phyloP scores from a whole-genome alignment of 306 rosid genomes.

The Cyclanthera cordifolia region DNA sequence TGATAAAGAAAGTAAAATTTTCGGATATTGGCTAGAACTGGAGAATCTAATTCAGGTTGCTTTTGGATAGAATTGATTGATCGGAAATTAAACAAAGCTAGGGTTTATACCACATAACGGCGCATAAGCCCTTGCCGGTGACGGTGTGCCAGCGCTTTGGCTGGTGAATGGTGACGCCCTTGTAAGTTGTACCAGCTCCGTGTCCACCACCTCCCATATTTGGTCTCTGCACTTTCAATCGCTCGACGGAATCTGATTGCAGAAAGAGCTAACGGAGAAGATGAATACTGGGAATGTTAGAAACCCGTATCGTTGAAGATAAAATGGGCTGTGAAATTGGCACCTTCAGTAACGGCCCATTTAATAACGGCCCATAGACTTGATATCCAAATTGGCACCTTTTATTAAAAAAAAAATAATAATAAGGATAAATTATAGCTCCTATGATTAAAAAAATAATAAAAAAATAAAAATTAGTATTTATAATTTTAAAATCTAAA shows the following conservation, averaged over 20 bases:
- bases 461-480: too few relatives aligned
- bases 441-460: too few relatives aligned
- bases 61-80: not conserved
- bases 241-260: not conserved
- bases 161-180: slow-evolving; percentile 38
- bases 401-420: too few relatives aligned
- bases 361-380: not conserved
- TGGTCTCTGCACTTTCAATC: not conserved
- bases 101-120: slow-evolving; percentile 63
- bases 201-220: slow-evolving; percentile 37
- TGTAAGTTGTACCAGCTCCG: slow-evolving; percentile 38
- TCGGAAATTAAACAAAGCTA: not conserved
- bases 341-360: too few relatives aligned
- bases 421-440: too few relatives aligned
- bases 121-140: slow-evolving; percentile 95
- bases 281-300: not conserved
- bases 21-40: not conserved
- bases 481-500: too few relatives aligned
- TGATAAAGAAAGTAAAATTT: not conserved
- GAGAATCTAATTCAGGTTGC: not conserved
- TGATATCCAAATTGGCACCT: too few relatives aligned
- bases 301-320: not conserved
- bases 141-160: slow-evolving; percentile 77
- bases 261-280: not conserved
- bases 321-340: not conserved